Evolutionary conservation across 2,329 filamentous ascomycete genomes (phyloP).

Genomic region (Calycina marina): DNA sequence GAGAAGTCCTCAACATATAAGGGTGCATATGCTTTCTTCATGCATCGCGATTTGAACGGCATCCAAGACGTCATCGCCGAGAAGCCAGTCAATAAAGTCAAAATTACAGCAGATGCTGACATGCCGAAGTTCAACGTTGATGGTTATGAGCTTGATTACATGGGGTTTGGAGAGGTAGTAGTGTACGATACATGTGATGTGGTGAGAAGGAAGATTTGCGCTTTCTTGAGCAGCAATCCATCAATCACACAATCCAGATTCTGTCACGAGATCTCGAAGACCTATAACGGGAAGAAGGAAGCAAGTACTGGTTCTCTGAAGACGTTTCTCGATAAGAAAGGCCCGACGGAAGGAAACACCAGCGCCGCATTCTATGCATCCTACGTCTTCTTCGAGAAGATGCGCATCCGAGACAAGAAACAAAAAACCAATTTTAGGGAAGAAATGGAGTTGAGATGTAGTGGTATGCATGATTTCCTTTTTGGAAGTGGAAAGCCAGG

Average conservation of each 20-base stretch:
- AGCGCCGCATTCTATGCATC: constrained; percentile 35
- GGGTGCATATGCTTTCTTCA: constrained; percentile 32
- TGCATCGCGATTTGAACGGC: constrained; percentile 33
- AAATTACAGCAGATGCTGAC: constrained; percentile 8
- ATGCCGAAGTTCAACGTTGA: constrained; percentile 25
- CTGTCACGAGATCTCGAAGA: constrained; percentile 31
- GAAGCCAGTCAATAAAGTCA: constrained; percentile 22
- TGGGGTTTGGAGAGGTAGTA: constrained; percentile 30
- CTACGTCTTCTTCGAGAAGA: constrained; percentile 46
- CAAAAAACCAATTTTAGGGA: constrained; percentile 34
- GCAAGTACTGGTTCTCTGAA: constrained; percentile 31
- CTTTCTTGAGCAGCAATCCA: constrained; percentile 30
- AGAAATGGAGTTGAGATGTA: constrained; percentile 36
- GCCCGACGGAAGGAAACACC: constrained; percentile 32
- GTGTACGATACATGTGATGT: constrained; percentile 44
- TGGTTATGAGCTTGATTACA: constrained; percentile 30
- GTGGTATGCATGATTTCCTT: too few species aligned
- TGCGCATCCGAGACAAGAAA: constrained; percentile 34
- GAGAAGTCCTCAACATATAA: constrained; percentile 11
- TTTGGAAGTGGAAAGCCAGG: too few species aligned
- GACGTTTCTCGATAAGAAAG: constrained; percentile 35
- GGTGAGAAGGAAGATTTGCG: constrained; percentile 39
- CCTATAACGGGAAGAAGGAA: constrained; percentile 24
- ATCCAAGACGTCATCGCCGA: constrained; percentile 23
- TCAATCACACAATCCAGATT: constrained; percentile 37